phyloP scores from a whole-genome alignment of 768 basidiomycete genomes.

The Pleurotus sapidus region DNA sequence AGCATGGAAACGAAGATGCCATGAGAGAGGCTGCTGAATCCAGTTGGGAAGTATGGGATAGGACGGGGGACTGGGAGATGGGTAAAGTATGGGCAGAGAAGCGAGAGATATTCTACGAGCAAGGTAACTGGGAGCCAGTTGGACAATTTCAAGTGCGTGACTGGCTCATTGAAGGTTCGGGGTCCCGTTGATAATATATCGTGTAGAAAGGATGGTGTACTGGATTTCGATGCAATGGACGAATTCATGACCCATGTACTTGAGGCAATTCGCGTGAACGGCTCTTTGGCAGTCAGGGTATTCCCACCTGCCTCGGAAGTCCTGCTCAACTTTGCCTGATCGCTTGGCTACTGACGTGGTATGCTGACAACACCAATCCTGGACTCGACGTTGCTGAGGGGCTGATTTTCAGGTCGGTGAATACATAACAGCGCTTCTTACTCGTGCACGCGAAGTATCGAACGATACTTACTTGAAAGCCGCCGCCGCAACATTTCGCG shows the following conservation, averaged over 20 bases:
- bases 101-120: constrained; percentile 89
- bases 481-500: constrained; percentile 85
- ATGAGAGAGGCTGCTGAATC: constrained; percentile 85
- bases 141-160: constrained; percentile 74
- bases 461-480: constrained; percentile 76
- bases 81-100: constrained; percentile 96
- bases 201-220: constrained; percentile 46
- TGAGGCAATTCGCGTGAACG: constrained; percentile 66
- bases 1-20: constrained; percentile 60
- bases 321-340: constrained; percentile 77
- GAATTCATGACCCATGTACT: constrained; percentile 76
- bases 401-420: constrained; percentile 64
- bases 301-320: constrained; percentile 83
- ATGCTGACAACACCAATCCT: constrained; percentile 20
- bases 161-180: constrained; percentile 2
- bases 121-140: constrained; percentile 74
- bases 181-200: constrained; percentile 5
- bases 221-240: constrained; percentile 95
- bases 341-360: constrained; percentile 85
- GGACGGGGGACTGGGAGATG: constrained; percentile 78
- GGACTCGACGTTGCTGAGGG: not conserved
- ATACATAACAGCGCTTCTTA: constrained; percentile 77
- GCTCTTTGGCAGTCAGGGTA: constrained; percentile 76
- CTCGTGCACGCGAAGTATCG: constrained; percentile 72
- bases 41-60: constrained; percentile 82